These are phyloP conservation scores for Raffaelea albimanens DNA, from an alignment of 2,329 filamentous ascomycete genomes.

Conservation along the genomic window DNA sequence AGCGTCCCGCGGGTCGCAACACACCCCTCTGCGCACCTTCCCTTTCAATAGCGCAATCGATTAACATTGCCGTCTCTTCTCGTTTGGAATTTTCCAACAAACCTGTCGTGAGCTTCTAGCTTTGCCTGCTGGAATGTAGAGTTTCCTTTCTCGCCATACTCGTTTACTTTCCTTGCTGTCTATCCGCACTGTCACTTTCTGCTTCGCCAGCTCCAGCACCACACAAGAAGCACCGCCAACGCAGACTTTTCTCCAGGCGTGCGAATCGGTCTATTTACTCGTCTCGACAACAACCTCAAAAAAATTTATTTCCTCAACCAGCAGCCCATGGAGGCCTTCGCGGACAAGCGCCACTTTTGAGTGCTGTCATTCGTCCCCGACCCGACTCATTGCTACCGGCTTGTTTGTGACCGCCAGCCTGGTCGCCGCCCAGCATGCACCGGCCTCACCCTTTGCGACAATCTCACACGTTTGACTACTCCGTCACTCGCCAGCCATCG, in stretches of 20 bases:
- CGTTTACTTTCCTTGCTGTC: not conserved
- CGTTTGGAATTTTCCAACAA: not conserved
- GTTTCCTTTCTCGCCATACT: conserved; percentile 3
- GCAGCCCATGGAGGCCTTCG: conserved; percentile 7
- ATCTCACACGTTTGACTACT: conserved; percentile 40
- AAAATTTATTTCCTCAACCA: not conserved
- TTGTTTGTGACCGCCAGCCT: not conserved
- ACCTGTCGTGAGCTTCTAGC: not conserved
- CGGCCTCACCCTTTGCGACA: conserved; percentile 49
- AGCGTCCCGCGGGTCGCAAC: conserved; percentile 8
- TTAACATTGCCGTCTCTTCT: not conserved
- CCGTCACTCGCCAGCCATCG: conserved; percentile 53
- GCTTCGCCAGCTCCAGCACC: conserved; percentile 2
- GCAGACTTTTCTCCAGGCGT: no score
- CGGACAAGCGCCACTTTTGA: conserved; percentile 9
- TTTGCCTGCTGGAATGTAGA: conserved; percentile 10
- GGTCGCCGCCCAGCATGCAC: conserved; percentile 39
- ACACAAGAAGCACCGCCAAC: not conserved
- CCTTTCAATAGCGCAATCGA: conserved; percentile 2
- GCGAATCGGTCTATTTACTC: no score
- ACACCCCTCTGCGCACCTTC: conserved; percentile 5
- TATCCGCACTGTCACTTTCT: not conserved
- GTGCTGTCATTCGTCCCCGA: conserved; percentile 17
- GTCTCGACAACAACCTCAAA: not conserved
- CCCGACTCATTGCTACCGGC: conserved; percentile 11